Evolutionary conservation across 139 green algal genomes (phyloP).

Genomic region (Picochlorum sp.): DNA sequence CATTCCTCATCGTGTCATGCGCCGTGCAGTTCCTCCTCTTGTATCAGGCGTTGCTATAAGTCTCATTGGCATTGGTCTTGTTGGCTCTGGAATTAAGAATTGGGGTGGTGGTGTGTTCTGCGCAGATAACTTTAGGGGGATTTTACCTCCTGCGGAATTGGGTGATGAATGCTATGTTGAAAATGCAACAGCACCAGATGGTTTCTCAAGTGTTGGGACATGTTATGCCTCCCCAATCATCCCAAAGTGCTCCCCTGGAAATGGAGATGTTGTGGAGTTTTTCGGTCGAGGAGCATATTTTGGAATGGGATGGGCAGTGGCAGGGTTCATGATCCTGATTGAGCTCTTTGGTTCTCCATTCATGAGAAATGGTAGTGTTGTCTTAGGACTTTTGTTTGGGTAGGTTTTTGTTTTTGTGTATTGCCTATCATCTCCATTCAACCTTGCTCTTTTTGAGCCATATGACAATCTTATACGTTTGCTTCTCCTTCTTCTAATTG

Average conservation of each 20-base stretch:
- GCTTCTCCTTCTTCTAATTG: not conserved
- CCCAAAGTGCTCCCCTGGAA: conserved; percentile 27
- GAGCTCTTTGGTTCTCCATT: conserved; percentile 49
- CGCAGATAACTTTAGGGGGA: conserved; percentile 39
- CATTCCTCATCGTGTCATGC: conserved; percentile 41
- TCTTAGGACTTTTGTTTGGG: conserved; percentile 9
- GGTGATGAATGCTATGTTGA: conserved; percentile 7
- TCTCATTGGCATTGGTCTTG: conserved; percentile 56
- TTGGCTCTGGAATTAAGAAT: conserved; percentile 54
- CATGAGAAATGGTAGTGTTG: conserved; percentile 7
- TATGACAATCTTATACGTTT: conserved; percentile 6
- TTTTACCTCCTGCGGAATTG: conserved; percentile 2
- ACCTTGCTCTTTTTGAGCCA: not conserved
- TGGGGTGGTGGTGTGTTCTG: conserved; percentile 71
- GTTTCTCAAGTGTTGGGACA: conserved; percentile 3
- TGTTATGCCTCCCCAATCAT: conserved; percentile 3
- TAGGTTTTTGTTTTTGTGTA: not conserved
- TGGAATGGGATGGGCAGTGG: conserved; percentile 47
- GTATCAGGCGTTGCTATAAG: conserved; percentile 55
- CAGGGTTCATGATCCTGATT: conserved; percentile 48
- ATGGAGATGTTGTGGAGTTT: conserved; percentile 49
- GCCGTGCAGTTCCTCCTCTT: conserved; percentile 47
- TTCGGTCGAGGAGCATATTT: conserved; percentile 52
- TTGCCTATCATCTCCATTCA: not conserved
- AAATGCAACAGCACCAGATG: conserved; percentile 7